A percentile compares a stretch with the other conserved stretches of the same genome.
phyloP scores from a whole-genome alignment of 208 protist species.

The Leishmania aethiopica region DNA sequence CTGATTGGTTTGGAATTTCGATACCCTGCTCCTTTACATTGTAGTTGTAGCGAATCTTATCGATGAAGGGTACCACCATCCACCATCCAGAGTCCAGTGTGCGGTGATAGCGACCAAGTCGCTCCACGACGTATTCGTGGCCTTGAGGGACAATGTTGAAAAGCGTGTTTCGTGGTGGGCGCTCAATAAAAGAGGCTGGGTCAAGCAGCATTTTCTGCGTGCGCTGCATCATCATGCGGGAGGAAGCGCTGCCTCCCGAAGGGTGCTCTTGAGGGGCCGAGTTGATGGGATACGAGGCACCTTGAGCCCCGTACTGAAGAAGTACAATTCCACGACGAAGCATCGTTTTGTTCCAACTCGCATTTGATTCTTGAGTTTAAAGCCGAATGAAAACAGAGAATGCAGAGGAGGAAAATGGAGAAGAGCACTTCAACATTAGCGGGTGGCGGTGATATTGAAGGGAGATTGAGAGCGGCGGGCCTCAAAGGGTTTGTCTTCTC shows the following conservation, averaged over 20 bases:
- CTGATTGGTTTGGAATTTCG: slow-evolving; percentile 91
- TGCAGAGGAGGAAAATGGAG: not conserved
- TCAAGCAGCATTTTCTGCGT: slow-evolving; percentile 42
- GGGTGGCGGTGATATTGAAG: not conserved
- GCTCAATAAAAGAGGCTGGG: slow-evolving; percentile 66
- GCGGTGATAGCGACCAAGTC: slow-evolving; percentile 92
- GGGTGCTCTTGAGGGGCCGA: slow-evolving; percentile 20
- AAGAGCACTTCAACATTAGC: not conserved
- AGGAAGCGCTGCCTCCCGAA: slow-evolving; percentile 2
- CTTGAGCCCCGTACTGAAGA: slow-evolving; percentile 23
- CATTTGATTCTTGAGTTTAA: slow-evolving; percentile 4
- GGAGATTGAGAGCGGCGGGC: not conserved
- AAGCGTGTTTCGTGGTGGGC: slow-evolving; percentile 71
- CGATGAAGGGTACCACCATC: slow-evolving; percentile 93
- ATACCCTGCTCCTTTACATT: slow-evolving; percentile 94
- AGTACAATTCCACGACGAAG: slow-evolving; percentile 26
- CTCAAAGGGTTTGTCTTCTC: not conserved
- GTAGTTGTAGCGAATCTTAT: slow-evolving; percentile 95
- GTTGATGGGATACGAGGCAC: slow-evolving; percentile 15
- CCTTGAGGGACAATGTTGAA: slow-evolving; percentile 96
- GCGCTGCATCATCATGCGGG: slow-evolving; percentile 44
- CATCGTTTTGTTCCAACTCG: slow-evolving; percentile 9
- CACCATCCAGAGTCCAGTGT: slow-evolving; percentile 92
- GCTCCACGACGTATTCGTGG: slow-evolving; percentile 94
- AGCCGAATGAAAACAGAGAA: not conserved